Evolutionary conservation across 2,329 filamentous ascomycete species (phyloP).

Genomic region (Fusarium sp.): DNA sequence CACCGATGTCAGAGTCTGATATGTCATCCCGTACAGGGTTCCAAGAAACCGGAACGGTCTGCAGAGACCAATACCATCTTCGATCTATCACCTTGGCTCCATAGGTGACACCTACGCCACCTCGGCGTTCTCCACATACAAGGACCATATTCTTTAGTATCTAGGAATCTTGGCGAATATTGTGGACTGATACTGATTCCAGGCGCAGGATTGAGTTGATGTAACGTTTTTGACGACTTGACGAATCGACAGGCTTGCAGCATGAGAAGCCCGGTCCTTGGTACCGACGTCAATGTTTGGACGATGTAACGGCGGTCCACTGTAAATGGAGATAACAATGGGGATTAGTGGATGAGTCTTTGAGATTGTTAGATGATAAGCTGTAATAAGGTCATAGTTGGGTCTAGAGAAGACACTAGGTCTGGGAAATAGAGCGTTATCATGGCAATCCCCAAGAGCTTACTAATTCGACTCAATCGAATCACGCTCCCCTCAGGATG

Average conservation of each 20-base stretch:
- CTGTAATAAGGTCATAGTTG: background rate
- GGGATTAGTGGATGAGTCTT: background rate
- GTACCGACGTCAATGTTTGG: background rate
- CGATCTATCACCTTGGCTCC: background rate
- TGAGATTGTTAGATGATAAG: background rate
- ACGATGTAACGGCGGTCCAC: background rate
- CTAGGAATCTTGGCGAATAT: background rate
- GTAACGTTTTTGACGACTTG: background rate
- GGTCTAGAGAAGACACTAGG: background rate
- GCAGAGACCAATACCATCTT: background rate
- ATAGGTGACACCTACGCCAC: background rate
- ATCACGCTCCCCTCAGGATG: no score
- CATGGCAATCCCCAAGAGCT: background rate
- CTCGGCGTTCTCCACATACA: background rate
- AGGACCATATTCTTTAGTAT: background rate
- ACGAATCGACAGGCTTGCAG: background rate
- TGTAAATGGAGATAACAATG: background rate
- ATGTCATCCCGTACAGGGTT: background rate
- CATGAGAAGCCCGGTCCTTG: background rate
- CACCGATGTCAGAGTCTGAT: background rate
- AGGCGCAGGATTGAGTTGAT: constrained; percentile 15
- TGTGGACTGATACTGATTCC: background rate
- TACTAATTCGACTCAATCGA: no score
- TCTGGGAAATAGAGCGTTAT: background rate
- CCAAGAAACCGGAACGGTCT: background rate